phyloP scores from a whole-genome alignment of 331 rosid genomes.

The Pyracantha coccinea region DNA sequence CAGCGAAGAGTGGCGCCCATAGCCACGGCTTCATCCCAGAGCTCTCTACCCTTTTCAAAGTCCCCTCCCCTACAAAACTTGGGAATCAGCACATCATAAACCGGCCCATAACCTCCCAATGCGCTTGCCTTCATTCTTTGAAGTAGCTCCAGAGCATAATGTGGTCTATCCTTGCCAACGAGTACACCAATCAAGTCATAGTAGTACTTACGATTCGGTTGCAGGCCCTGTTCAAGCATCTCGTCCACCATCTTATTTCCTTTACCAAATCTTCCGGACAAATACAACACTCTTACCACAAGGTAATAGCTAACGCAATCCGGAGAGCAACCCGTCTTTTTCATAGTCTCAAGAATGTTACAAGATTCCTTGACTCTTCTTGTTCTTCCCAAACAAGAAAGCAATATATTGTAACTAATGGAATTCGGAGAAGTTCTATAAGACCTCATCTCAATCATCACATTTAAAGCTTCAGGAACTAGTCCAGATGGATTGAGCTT shows the following conservation, averaged over 20 bases:
- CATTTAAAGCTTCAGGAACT: conserved; percentile 74
- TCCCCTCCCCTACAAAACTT: conserved; percentile 67
- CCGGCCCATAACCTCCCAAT: conserved; percentile 66
- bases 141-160: conserved; percentile 68
- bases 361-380: conserved; percentile 71
- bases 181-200: conserved; percentile 72
- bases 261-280: conserved; percentile 63
- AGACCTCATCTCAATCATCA: conserved; percentile 79
- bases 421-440: conserved; percentile 42
- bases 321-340: conserved; percentile 38
- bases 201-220: conserved; percentile 56
- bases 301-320: conserved; percentile 73
- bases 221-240: conserved; percentile 57
- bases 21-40: conserved; percentile 65
- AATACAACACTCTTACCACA: conserved; percentile 52
- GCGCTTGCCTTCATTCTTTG: conserved; percentile 62
- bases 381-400: conserved; percentile 59
- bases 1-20: conserved; percentile 60
- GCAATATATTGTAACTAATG: conserved; percentile 60
- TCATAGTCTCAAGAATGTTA: conserved; percentile 54
- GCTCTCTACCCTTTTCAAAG: conserved; percentile 64
- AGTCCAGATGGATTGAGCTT: conserved; percentile 61
- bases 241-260: conserved; percentile 58
- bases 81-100: conserved; percentile 80
- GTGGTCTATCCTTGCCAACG: conserved; percentile 64